A percentile compares a stretch with the other conserved stretches of the same genome.
These are phyloP conservation scores for Cucumis hystrix DNA, from an alignment of 306 rosid species.

Conservation along the genomic window DNA sequence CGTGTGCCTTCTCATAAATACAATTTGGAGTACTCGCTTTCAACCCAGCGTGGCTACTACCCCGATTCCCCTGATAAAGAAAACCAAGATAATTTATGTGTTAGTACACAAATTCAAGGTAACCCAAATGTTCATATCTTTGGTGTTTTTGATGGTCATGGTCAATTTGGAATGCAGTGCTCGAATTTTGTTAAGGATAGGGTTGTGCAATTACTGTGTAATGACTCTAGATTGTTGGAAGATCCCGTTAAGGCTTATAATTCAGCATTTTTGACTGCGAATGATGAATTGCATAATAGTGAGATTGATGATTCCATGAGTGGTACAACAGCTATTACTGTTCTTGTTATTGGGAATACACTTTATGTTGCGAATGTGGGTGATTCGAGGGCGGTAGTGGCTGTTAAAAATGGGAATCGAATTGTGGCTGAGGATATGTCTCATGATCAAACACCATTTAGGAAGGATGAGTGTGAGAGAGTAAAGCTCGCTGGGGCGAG, in stretches of 20 bases:
- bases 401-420: conserved; percentile 68
- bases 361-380: conserved; percentile 92
- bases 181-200: conserved; percentile 67
- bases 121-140: conserved; percentile 69
- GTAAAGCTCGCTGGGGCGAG: conserved; percentile 85
- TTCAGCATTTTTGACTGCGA: conserved; percentile 49
- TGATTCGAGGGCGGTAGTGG: conserved; percentile 81
- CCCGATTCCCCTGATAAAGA: conserved; percentile 76
- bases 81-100: conserved; percentile 74
- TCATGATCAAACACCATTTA: conserved; percentile 81
- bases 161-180: conserved; percentile 64
- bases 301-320: conserved; percentile 88
- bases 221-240: conserved; percentile 42
- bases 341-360: conserved; percentile 56
- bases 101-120: conserved; percentile 65
- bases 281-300: conserved; percentile 44
- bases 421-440: conserved; percentile 75
- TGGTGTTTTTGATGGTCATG: conserved; percentile 95
- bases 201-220: conserved; percentile 40
- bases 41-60: conserved; percentile 82
- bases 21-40: conserved; percentile 60
- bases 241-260: conserved; percentile 67
- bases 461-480: conserved; percentile 84
- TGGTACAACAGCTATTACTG: conserved; percentile 92
- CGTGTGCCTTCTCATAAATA: conserved; percentile 60